Evolutionary conservation across 2,329 filamentous ascomycete genomes (phyloP), one percentile per base, ranked within the genome.

Genomic region (Mycogone perniciosa): DNA sequence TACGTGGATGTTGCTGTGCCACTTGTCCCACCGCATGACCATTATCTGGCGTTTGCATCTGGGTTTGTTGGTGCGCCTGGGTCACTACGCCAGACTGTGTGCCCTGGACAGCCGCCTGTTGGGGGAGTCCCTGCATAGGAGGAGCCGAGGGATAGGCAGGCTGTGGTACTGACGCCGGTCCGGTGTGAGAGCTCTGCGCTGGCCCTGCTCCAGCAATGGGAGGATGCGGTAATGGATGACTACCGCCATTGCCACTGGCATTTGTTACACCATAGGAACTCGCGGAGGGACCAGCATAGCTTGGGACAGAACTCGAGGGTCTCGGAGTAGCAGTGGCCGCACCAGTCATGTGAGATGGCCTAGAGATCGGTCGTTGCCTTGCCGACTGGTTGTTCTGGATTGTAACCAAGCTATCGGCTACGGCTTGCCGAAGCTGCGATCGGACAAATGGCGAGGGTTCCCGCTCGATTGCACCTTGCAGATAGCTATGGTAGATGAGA

Each of bases 381-480:
- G 59, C 54, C 1, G 64, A 54, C 46, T 78, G 75, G 13, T 70
- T 70, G 27, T 74, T 69, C 50, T 79, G 76, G 2, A 72, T 66
- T 31, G 70, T 62, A 31, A 75, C 64, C 26, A 79, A 54, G 4
- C 76, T 73, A 9, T 68, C 67, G 26, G 71, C 72, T 3, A 81
- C 73, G 0, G 73, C 70, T 50, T 76, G 70, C 39, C 79, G 71
- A 7, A 82, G 67, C 51, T 78, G 74, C 4, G 72, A 69, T 34
- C 77, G 70, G 10, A 70, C 58, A 31, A 75, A 67, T 0, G 76
- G 70, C 41, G 75, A 79, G 0, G 70, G 62, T 48, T 81, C 74
- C 2, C 73, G 69, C 53, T 79, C 75, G 37, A 82, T 81, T 5
- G 71, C 70, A 0, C 68, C 61, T 54, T 79, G 75, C 5, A 82